These are phyloP conservation scores for Solanum piurae DNA, from an alignment of 257 asterid genomes.

Conservation along the genomic window DNA sequence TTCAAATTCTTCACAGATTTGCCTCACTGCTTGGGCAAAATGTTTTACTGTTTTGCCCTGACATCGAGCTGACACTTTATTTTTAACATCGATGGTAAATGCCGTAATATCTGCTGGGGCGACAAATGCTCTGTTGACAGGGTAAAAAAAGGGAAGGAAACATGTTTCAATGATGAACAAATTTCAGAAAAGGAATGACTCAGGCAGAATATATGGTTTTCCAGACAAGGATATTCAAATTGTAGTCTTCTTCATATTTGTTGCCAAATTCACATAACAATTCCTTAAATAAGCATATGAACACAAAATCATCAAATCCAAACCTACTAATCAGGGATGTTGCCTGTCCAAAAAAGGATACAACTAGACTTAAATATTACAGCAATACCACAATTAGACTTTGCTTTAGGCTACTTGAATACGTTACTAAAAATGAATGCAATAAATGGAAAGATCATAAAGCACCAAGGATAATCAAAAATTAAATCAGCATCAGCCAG, in stretches of 20 bases:
- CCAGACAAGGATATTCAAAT: background rate
- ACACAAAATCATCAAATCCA: background rate
- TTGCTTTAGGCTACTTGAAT: background rate
- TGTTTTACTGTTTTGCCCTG: constrained; percentile 48
- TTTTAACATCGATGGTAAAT: constrained; percentile 57
- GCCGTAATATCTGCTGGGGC: constrained; percentile 78
- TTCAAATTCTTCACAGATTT: constrained; percentile 72
- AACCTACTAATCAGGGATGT: background rate
- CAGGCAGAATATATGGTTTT: background rate
- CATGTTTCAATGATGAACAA: background rate
- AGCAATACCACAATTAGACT: background rate
- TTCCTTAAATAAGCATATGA: background rate
- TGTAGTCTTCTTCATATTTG: background rate
- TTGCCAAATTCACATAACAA: background rate
- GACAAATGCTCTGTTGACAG: constrained; percentile 73
- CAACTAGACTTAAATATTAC: background rate
- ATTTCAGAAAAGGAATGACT: background rate
- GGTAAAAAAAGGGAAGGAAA: constrained; percentile 3
- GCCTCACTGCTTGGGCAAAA: constrained; percentile 72
- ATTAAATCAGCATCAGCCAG: background rate
- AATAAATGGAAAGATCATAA: background rate
- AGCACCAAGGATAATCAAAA: background rate
- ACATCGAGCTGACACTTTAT: constrained; percentile 56
- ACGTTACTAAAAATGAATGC: background rate
- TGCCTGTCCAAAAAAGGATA: background rate